Evolutionary conservation across 306 rosid species (phyloP), one percentile per base, ranked within the genome.

Genomic region (Quercus glauca): DNA sequence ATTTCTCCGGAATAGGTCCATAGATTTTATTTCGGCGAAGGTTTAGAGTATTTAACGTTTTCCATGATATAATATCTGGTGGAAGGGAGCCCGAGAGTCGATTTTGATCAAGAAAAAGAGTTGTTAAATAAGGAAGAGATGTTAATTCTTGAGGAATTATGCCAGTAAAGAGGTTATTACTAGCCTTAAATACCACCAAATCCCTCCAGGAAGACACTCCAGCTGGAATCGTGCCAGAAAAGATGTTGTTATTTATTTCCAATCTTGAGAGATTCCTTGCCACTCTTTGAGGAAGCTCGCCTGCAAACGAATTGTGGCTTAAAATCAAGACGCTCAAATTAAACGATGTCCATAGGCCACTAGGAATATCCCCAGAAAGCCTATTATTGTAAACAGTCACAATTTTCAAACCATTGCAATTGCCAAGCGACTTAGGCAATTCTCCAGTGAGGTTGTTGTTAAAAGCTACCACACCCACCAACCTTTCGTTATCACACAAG

Each of bases 371-470:
- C 59, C 97, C 94, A 25, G 86, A 87, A 43, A 91, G 73, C 41
- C 55, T 76, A 58, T 93, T 93, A 0, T 52, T 73, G 3, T 26
- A 12, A 69, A 91, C 79, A n/a, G 29, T 79, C 21, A 91, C 37
- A 0, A 43, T 20, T 1, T 3, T 0, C 69, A 91, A 70, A 74
- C 80, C 73, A 8, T 73, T 76, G 59, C 98, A 93, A 49, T 73
- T 91, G 71, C 86, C 92, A 13, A 93, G 89, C 19, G 90, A 84
- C 71, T 85, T 74, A 13, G 98, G 97, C 69, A 93, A 69, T 73
- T 87, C 87, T 0, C 98, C 91, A 33, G 63, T 85, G 10, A 93
- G 83, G 55, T 76, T 15, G 72, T 93, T 93, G 35, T 83, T 83
- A 53, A 41, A 75, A 45, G 75, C 84, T 31, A 83, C 69, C 56